These are phyloP conservation scores for Boletus edulis DNA, from an alignment of 768 basidiomycete genomes.

Conservation along the genomic window DNA sequence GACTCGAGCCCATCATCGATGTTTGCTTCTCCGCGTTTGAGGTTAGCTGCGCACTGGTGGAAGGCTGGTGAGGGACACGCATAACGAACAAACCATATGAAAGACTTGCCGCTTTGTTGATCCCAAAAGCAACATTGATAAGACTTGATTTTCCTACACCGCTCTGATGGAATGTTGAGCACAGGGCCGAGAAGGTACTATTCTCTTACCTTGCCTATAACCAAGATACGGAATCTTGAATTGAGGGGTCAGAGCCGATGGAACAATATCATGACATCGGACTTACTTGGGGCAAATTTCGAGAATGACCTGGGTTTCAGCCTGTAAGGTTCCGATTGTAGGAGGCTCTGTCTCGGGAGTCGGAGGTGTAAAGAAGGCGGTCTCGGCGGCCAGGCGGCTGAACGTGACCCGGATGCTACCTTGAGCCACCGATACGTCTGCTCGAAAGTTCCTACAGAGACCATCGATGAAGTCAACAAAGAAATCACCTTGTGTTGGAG, in stretches of 20 bases:
- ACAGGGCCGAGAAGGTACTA: background rate
- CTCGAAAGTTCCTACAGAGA: background rate
- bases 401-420: background rate
- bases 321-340: background rate
- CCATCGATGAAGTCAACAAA: too few relatives aligned
- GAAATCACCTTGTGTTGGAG: background rate
- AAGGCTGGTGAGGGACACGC: background rate
- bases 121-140: background rate
- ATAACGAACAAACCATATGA: background rate
- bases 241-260: background rate
- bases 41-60: background rate
- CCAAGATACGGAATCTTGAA: constrained; percentile 2
- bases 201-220: background rate
- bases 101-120: background rate
- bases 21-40: background rate
- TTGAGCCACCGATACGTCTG: background rate
- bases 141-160: background rate
- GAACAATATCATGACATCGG: accelerated
- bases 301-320: background rate
- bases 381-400: background rate
- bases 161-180: background rate
- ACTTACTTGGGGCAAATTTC: background rate
- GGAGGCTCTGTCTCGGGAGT: background rate
- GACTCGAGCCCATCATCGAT: background rate
- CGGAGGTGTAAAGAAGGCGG: background rate